A percentile compares a stretch with the other conserved stretches of the same genome.
phyloP scores from a whole-genome alignment of 257 asterid genomes.

The Nicotiana undulata region DNA sequence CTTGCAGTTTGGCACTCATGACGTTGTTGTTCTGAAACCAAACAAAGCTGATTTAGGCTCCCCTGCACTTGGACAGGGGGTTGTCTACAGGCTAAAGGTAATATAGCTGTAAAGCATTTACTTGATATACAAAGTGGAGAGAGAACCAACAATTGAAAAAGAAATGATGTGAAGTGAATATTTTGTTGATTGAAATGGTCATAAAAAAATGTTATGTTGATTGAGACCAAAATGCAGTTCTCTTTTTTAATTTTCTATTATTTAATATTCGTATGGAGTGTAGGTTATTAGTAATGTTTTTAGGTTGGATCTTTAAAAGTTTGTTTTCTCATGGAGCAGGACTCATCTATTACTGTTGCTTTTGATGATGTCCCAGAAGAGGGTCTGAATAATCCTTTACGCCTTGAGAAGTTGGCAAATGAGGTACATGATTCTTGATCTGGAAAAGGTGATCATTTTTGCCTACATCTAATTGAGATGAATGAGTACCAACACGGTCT shows the following conservation, averaged over 20 bases:
- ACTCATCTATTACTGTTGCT: constrained; percentile 84
- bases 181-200: background rate
- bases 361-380: constrained; percentile 96
- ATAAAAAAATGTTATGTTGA: background rate
- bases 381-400: constrained; percentile 78
- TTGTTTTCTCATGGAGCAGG: constrained; percentile 44
- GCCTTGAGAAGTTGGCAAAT: constrained; percentile 88
- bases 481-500: background rate
- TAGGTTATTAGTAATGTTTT: background rate
- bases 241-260: background rate
- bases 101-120: constrained; percentile 2
- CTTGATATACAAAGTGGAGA: background rate
- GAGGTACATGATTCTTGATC: constrained; percentile 48
- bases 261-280: background rate
- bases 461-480: background rate
- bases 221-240: background rate
- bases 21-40: constrained; percentile 77
- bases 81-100: constrained; percentile 92
- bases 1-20: constrained; percentile 86
- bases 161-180: background rate
- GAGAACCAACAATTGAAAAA: background rate
- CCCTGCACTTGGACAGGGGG: constrained; percentile 94
- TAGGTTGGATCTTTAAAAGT: constrained; percentile 1
- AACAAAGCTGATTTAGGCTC: constrained; percentile 88
- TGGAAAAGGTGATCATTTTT: background rate